Base-by-base conservation (phyloP, 305 asterid species). In the Fraxinus albicans region DNA sequence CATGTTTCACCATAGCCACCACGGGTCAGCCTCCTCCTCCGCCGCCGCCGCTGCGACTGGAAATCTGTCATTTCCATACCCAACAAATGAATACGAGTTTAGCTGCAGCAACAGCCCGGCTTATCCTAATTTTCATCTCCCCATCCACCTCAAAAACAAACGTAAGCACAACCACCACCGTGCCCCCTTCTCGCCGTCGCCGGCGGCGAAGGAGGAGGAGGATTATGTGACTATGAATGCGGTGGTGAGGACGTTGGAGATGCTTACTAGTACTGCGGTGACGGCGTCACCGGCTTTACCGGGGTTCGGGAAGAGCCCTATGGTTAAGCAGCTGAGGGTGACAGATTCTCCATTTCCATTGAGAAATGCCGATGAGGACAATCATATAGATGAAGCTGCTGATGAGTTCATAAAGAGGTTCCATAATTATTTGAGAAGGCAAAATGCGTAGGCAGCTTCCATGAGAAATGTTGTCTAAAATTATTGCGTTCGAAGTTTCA, bases 251-350 rank as follows among this genome's bases (percentile, higher is more conserved):
- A 84, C 88, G 78, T 83, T 84, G 38, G 93, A 88, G 83, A 81
- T 85, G 86, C 58, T 85, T 35, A 55, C 77, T 73, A 87, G 92
- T 50, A 15, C 60, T 50, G 60, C 60, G 8, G 87, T 86, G 40
- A 81, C 86, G 8, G 89, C 93, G 13, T 93, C 96, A 0, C 97
- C 96, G 31, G 91, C 82, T 0, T 86, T 93, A 2, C 95, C 97
- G 3, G 93, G 97, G 10, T 93, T 91, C 77, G 94, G 97, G 38
- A 90, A 85, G 82, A 93, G 92, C 77, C 95, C 95, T 33, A 73
- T 85, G 78, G 95, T 89, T 82, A 89, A 91, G 70, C 87, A 88
- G 82, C 80, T 85, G 33, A 84, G 90, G 85, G 76, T 88, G 44
- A 81, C 86, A 15, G 90, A 88, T 80, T 88, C 90, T 1, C 90